Base-by-base conservation (phyloP, 116 monocot genomes). In the Thalassia testudinum region DNA sequence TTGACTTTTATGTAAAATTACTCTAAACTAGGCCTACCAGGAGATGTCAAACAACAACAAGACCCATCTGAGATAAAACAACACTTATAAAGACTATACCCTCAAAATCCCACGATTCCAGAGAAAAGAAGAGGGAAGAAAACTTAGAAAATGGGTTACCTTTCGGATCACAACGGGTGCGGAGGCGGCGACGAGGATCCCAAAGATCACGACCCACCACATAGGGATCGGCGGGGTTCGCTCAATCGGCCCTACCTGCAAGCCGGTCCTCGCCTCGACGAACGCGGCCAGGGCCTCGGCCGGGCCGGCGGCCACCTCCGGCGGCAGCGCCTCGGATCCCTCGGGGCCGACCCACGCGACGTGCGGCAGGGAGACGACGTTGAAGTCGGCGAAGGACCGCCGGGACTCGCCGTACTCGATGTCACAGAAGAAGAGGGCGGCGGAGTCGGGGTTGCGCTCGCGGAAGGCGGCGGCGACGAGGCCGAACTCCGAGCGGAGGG, bases 251-350 rank as follows among this genome's bases (percentile, higher is more conserved):
- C 85, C 81, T 26, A 88, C 50, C 13, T 66, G 15, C 57, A 85
- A 27, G 16, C 66, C 60, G 28, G 88, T 63, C 26, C 66, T 75
- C 12, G 81, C 37, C 58, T 79, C 79, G 27, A 95, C 59, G 66
- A 85, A 88, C 43, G 81, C 84, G 14, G 81, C 63, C 85, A 95
- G 87, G 62, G 88, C 76, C 12, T 88, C 88, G 12, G 95, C 84
- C 34, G 73, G 68, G 12, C 81, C 64, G 51, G 69, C 45, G 1
- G 72, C 53, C 29, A 68, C 74, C 26, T 84, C 81, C 88, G 88
- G 84, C 40, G 75, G 40, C 1, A 71, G 66, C 50, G 95, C 81
- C 14, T 64, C 69, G 26, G 56, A 52, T 44, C 67, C 73, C 20
- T 59, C 52, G 49, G 95, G 85, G 37, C 52, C 26, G 48, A 95